A percentile compares a stretch with the other conserved stretches of the same genome.
Conservation (phyloP, 1,284 basidiomycete genomes). For the Omphalotus olearius region DNA sequence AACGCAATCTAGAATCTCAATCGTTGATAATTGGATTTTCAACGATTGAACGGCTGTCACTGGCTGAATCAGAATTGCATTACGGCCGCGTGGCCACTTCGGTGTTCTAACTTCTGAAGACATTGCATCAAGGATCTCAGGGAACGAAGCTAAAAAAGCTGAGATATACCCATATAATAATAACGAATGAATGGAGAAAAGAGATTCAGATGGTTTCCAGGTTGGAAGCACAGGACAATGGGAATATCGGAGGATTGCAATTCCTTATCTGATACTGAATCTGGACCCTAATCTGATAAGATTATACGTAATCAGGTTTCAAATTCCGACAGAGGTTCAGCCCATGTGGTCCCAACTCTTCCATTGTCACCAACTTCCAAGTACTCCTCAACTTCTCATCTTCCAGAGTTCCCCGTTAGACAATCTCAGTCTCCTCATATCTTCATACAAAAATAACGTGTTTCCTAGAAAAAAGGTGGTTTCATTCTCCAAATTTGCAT, state of each 20-base stretch:
- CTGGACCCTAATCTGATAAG: slow-evolving; percentile 17
- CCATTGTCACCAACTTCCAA: no score
- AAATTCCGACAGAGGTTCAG: neutral
- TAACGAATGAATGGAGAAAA: no score
- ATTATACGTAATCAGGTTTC: slow-evolving; percentile 3
- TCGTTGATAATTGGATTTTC: neutral
- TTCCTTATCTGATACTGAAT: slow-evolving; percentile 9
- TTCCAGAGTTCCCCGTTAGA: no score
- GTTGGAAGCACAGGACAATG: neutral
- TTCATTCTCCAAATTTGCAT: no score
- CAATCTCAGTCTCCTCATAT: no score
- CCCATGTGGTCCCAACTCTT: neutral
- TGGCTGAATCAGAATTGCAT: neutral
- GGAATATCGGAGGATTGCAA: neutral
- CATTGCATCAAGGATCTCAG: neutral
- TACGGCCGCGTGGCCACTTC: neutral
- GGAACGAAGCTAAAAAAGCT: neutral
- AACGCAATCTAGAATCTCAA: no score
- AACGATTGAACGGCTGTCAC: neutral
- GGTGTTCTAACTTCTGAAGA: no score
- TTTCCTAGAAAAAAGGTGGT: no score
- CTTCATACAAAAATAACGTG: no score
- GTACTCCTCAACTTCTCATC: no score
- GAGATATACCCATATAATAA: neutral
- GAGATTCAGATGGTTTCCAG: neutral